Evolutionary conservation across 176 grass and related monocot species (phyloP), one percentile per base, ranked within the genome.

Genomic region (Bolboschoenus planiculmis): DNA sequence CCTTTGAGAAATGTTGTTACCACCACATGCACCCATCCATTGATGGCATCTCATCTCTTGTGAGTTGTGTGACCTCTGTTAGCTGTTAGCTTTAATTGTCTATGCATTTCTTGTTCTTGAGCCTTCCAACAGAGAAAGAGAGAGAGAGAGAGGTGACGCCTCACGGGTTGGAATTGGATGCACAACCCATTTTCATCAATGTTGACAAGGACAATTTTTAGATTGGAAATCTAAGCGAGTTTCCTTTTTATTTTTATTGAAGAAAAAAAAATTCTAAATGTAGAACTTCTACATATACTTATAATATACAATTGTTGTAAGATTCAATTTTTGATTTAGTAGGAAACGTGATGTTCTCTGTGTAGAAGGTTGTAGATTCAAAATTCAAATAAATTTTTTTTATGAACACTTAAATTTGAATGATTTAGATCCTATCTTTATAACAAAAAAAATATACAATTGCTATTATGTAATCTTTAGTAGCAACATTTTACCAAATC

Each of bases 1-100:
- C 30, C 20, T 57, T 86, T 10, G 30, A 56, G 23, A 78, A 26
- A 78, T 79, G 82, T 87, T 81, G 8, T n/a, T n/a, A 47, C 30
- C 36, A 83, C 36, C 85, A 85, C 87, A 88, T 85, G 87, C 30
- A 65, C 58, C 20, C 4, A 34, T 27, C 10, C 53, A 62, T 23
- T n/a, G n/a, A n/a, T n/a, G n/a, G n/a, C n/a, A n/a, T n/a, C n/a
- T n/a, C n/a, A n/a, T n/a, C n/a, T n/a, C n/a, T n/a, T n/a, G n/a
- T n/a, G n/a, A n/a, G n/a, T n/a, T n/a, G n/a, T 64, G 10, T 26
- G 40, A 26, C 68, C 68, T 29, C 42, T 74, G 68, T n/a, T 73
- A 46, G 67, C 3, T 46, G 68, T 26, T 47, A 73, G 7, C 40
- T 23, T 76, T 76, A 75, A 75, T 50, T 50, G 8, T 30, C 23